A percentile compares a stretch with the other conserved stretches of the same genome.
phyloP scores from a whole-genome alignment of 2,329 filamentous ascomycete genomes.

The Colletotrichum horii region DNA sequence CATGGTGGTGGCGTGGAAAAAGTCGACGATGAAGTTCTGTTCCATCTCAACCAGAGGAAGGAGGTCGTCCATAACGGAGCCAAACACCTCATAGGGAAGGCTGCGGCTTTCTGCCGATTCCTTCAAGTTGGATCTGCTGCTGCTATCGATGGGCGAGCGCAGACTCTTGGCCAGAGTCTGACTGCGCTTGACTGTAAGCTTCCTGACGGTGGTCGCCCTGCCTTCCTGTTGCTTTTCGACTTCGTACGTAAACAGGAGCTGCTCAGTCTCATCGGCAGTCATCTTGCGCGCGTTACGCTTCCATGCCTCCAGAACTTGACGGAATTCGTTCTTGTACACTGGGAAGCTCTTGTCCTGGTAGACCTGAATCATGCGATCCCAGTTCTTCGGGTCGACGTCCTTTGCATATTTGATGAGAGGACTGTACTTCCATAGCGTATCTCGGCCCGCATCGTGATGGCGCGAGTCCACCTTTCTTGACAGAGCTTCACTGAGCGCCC shows the following conservation, averaged over 20 bases:
- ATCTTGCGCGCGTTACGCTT: conserved; percentile 79
- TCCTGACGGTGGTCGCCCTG: conserved; percentile 78
- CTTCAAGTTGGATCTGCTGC: conserved; percentile 59
- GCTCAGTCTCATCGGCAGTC: conserved; percentile 73
- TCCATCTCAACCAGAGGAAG: conserved; percentile 86
- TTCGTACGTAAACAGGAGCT: conserved; percentile 86
- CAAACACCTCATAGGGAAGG: conserved; percentile 82
- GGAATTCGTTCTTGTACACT: conserved; percentile 83
- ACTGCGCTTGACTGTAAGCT: conserved; percentile 91
- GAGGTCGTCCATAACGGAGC: conserved; percentile 80
- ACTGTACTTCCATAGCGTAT: conserved; percentile 84
- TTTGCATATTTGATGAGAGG: conserved; percentile 87
- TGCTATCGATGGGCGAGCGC: conserved; percentile 70
- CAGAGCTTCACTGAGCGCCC: conserved; percentile 64
- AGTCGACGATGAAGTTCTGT: conserved; percentile 96
- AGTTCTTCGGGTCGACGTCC: conserved; percentile 82
- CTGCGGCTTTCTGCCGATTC: conserved; percentile 66
- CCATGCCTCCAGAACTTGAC: conserved; percentile 78
- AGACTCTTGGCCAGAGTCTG: conserved; percentile 82
- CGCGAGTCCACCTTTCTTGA: conserved; percentile 72
- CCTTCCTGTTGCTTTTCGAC: conserved; percentile 84
- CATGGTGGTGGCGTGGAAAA: conserved; percentile 92
- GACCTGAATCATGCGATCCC: conserved; percentile 78
- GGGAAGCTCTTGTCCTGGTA: conserved; percentile 81
- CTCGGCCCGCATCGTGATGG: conserved; percentile 75